Evolutionary conservation across 2,329 filamentous ascomycete genomes (phyloP).

Genomic region (Pyrenochaeta sp.): DNA sequence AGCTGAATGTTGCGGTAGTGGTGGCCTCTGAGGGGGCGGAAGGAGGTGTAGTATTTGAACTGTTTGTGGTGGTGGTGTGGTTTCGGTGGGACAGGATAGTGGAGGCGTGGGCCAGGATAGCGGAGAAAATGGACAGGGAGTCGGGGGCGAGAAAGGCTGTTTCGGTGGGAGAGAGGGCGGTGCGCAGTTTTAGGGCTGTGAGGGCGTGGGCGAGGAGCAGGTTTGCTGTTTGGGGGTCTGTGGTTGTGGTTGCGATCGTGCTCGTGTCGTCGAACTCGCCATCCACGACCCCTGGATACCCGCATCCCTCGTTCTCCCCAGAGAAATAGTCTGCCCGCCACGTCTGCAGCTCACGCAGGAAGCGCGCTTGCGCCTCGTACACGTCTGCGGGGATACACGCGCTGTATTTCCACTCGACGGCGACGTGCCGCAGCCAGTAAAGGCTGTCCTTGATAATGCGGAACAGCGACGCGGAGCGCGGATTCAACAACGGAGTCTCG

Average conservation of each 20-base stretch:
- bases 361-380: not conserved
- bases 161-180: not conserved
- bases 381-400: not conserved
- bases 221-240: not conserved
- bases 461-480: not conserved
- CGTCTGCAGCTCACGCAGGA: not conserved
- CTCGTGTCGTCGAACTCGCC: no score
- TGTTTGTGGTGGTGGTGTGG: no score
- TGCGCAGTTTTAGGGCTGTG: conserved; percentile 1
- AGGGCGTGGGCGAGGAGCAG: conserved; percentile 4
- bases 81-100: conserved; percentile 1
- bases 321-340: not conserved
- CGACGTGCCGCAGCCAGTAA: conserved; percentile 6
- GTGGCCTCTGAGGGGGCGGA: no score
- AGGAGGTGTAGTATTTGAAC: no score
- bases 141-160: not conserved
- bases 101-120: not conserved
- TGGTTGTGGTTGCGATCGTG: no score
- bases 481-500: not conserved
- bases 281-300: no score
- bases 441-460: conserved; percentile 1
- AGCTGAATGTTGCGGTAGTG: not conserved
- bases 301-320: not conserved
- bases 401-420: not conserved
- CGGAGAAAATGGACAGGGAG: not conserved